These are phyloP conservation scores for Coniferiporia sulphurascens DNA, from an alignment of 1,284 basidiomycete genomes.

Conservation along the genomic window DNA sequence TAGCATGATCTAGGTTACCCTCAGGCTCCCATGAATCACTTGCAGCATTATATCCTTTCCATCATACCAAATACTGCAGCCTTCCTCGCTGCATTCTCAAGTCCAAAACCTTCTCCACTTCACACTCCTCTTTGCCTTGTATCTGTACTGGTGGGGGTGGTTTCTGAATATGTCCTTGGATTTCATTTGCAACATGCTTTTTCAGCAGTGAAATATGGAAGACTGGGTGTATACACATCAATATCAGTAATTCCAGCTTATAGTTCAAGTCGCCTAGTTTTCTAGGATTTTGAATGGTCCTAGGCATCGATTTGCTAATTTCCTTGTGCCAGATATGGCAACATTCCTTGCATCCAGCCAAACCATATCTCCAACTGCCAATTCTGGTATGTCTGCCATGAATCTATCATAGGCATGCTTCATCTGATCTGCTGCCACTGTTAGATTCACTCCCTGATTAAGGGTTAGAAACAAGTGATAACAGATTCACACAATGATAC, in stretches of 20 bases:
- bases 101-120: too few relatives aligned
- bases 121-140: slow-evolving; percentile 4
- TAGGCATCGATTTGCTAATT: slow-evolving; percentile 18
- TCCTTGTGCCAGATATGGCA: slow-evolving; percentile 20
- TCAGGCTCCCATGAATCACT: too few relatives aligned
- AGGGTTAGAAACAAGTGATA: too few relatives aligned
- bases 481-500: too few relatives aligned
- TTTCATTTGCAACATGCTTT: neutral
- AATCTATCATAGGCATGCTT: too few relatives aligned
- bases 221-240: slow-evolving; percentile 25
- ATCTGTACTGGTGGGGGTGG: neutral
- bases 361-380: slow-evolving; percentile 23
- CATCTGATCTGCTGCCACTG: too few relatives aligned
- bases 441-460: too few relatives aligned
- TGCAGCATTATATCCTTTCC: slow-evolving; percentile 1
- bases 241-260: slow-evolving; percentile 21
- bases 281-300: slow-evolving; percentile 22
- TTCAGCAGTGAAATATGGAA: too few relatives aligned
- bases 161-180: neutral
- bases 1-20: too few relatives aligned
- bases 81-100: neutral
- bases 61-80: neutral
- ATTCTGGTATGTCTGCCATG: slow-evolving; percentile 1
- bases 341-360: slow-evolving; percentile 24
- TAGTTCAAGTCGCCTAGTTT: slow-evolving; percentile 15